Conservation (phyloP, 2,329 filamentous ascomycete species). For the Xylaria sp. region DNA sequence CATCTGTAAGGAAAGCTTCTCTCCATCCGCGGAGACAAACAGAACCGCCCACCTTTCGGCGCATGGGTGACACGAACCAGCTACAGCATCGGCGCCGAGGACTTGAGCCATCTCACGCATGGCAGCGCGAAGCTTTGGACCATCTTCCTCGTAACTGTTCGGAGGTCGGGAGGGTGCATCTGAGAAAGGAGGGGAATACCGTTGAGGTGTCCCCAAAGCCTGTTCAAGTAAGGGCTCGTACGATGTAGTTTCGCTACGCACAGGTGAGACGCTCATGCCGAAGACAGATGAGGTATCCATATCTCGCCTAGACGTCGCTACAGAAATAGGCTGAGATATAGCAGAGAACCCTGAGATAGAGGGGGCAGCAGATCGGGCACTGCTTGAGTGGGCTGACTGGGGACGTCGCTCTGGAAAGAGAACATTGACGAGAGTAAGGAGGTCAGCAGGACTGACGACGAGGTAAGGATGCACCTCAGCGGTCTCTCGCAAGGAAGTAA, state of each 20-base stretch:
- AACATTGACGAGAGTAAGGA: conserved; percentile 82
- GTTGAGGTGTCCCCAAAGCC: conserved; percentile 60
- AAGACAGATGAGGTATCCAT: conserved; percentile 76
- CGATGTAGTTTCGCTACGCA: conserved; percentile 76
- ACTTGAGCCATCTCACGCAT: conserved; percentile 77
- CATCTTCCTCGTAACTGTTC: conserved; percentile 71
- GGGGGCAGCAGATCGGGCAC: conserved; percentile 72
- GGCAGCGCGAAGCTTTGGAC: conserved; percentile 72
- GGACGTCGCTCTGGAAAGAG: conserved; percentile 82
- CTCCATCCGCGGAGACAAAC: conserved; percentile 80
- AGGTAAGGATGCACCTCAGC: conserved; percentile 82
- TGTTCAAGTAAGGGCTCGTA: conserved; percentile 71
- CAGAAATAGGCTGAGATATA: conserved; percentile 75
- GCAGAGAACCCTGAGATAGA: conserved; percentile 75
- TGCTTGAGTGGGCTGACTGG: conserved; percentile 70
- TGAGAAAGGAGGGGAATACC: conserved; percentile 64
- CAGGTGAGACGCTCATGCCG: conserved; percentile 78
- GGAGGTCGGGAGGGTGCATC: conserved; percentile 56
- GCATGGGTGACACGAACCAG: conserved; percentile 79
- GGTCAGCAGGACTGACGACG: conserved; percentile 81
- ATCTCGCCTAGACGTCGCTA: conserved; percentile 65
- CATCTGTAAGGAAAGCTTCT: conserved; percentile 76
- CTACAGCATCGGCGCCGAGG: conserved; percentile 71
- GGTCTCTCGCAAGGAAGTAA: conserved; percentile 79
- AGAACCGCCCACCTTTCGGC: conserved; percentile 85